Percentiles rank a stretch among this genome's conserved stretches.
These are phyloP conservation scores for Effrenium voratum DNA, from an alignment of 73 alveolate species.

Conservation along the genomic window DNA sequence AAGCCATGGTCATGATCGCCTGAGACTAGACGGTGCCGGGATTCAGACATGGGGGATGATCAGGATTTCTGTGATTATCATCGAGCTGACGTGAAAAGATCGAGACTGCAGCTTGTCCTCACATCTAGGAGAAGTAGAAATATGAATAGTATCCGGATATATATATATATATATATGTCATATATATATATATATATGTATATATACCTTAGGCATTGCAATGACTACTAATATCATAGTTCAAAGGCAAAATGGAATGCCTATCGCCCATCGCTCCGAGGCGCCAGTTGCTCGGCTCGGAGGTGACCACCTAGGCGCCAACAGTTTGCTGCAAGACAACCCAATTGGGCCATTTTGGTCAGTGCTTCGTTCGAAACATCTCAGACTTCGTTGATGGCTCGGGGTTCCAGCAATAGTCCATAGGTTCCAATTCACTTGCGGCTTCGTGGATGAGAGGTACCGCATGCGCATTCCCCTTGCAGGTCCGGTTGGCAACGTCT, in stretches of 20 bases:
- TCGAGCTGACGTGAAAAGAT: no score
- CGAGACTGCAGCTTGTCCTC: no score
- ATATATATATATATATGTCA: neutral
- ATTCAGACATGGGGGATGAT: no score
- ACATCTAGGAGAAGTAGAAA: no score
- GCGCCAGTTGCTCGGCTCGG: constrained; percentile 72
- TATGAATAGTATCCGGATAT: neutral
- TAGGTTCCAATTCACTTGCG: no score
- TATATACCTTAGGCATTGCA: neutral
- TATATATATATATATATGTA: no score
- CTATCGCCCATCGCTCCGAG: neutral
- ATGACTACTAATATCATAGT: neutral
- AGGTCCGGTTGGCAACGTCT: no score
- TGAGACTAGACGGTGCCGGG: no score
- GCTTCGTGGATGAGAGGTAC: no score
- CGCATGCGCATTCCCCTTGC: no score
- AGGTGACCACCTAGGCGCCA: constrained; percentile 32
- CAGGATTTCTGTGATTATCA: no score
- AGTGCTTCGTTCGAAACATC: neutral
- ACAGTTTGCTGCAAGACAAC: neutral
- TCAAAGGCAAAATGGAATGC: neutral
- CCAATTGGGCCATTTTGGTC: neutral
- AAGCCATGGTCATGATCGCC: no score
- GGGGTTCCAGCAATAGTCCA: neutral
- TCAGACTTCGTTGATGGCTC: neutral